Base-by-base conservation (phyloP, 306 rosid species). In the Malus asiatica region DNA sequence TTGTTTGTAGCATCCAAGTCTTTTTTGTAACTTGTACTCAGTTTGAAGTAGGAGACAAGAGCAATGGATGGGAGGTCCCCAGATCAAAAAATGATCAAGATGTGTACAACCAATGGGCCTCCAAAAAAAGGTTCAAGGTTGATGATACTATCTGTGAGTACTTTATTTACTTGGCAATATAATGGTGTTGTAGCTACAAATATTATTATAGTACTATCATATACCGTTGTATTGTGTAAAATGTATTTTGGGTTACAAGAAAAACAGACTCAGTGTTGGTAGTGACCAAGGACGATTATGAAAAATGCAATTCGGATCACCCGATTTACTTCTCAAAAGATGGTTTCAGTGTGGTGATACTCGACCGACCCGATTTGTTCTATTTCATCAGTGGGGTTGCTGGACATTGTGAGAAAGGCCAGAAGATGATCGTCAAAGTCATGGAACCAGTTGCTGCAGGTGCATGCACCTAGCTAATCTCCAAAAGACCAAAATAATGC, bases 361-460 rank as follows among this genome's bases (percentile, higher is more conserved):
- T 95, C 18, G 85, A 87, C 15, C 30, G 89, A 5, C 75, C 97
- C 0, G 97, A 97, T 5, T 33, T 81, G 80, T 92, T 89, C 88
- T 95, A 70, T 77, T 94, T 94, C 90, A 89, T 94, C 4, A 94
- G 98, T 79, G 98, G 98, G 29, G 86, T 89, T 61, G 75, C 84
- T 6, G 89, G 91, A 20, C 96, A 92, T 67, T 94, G 95, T 58
- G 45, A 70, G 74, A 85, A 79, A 63, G 98, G 98, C 0, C 90
- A 86, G 62, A 89, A 82, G 75, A 74, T 94, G 86, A 83, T 88
- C 55, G 61, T 90, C 76, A 90, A 92, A 80, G 98, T 90, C 22
- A 68, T 90, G 85, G 86, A 83, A 20, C 51, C 83, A 6, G 51
- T 25, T n/a, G 52, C 94, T 0, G 32, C 16, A 10, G 64, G 29